A percentile compares a stretch with the other conserved stretches of the same genome.
Evolutionary conservation across 169 alveolate genomes (phyloP).

Genomic region (Eimeria sp.): DNA sequence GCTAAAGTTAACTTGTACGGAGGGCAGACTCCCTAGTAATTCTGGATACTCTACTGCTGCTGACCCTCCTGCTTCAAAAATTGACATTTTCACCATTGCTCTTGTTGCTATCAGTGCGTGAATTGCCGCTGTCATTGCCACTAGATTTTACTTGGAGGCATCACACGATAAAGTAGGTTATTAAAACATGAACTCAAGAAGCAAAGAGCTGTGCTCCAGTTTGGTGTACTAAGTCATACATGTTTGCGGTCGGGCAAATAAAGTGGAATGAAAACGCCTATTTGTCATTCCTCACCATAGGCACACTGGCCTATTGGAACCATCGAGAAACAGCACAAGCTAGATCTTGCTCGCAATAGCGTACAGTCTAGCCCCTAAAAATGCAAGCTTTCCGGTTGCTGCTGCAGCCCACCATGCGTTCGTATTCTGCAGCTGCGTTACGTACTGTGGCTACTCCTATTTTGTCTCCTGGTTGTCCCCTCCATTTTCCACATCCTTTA

Average conservation of each 20-base stretch:
- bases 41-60: background rate
- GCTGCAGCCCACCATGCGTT: background rate
- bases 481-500: slow-evolving; percentile 9
- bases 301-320: background rate
- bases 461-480: background rate
- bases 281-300: background rate
- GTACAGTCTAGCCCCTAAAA: background rate
- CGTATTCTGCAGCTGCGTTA: background rate
- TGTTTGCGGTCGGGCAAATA: background rate
- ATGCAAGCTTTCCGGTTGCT: background rate
- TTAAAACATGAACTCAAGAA: background rate
- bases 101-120: background rate
- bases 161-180: background rate
- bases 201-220: background rate
- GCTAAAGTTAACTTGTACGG: too few species aligned
- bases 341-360: background rate
- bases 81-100: background rate
- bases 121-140: background rate
- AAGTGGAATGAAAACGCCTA: background rate
- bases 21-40: too few species aligned
- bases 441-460: background rate
- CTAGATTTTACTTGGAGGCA: background rate
- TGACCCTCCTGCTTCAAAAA: background rate
- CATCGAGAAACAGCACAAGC: background rate
- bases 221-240: background rate